phyloP scores from a whole-genome alignment of 148 eudicot genomes.

The Vaccinium macrocarpon region DNA sequence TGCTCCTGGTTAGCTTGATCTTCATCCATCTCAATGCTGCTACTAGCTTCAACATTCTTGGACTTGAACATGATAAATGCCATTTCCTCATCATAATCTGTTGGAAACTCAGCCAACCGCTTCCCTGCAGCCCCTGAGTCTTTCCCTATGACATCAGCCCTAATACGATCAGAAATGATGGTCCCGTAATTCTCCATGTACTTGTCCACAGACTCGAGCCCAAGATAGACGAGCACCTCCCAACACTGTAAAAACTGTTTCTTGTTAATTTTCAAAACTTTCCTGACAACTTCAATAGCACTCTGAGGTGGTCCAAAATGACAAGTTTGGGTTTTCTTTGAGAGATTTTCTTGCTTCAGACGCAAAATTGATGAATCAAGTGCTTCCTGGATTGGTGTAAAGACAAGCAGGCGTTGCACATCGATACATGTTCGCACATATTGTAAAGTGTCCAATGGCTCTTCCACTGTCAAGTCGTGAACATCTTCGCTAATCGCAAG shows the following conservation, averaged over 20 bases:
- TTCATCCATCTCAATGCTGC: conserved; percentile 38
- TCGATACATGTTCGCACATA: conserved; percentile 67
- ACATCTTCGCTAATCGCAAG: conserved; percentile 61
- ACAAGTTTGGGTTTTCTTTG: conserved; percentile 54
- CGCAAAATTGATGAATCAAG: conserved; percentile 38
- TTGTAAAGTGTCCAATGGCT: conserved; percentile 84
- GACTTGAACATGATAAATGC: conserved; percentile 82
- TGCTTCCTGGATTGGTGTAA: conserved; percentile 47
- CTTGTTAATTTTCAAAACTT: conserved; percentile 73
- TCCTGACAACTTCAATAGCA: conserved; percentile 63
- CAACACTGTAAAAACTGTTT: conserved; percentile 81
- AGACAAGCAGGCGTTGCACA: conserved; percentile 60
- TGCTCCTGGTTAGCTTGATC: conserved; percentile 54
- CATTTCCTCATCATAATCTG: conserved; percentile 53
- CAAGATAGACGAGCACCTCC: conserved; percentile 82
- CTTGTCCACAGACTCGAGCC: conserved; percentile 65
- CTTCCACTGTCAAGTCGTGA: conserved; percentile 83
- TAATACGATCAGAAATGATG: conserved; percentile 53
- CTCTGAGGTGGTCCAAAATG: conserved; percentile 52
- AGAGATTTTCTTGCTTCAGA: conserved; percentile 70
- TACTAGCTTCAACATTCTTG: conserved; percentile 37
- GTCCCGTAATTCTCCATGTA: conserved; percentile 63
- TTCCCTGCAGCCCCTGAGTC: conserved; percentile 65
- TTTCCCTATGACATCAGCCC: conserved; percentile 65
- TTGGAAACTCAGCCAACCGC: conserved; percentile 58